Evolutionary conservation across 768 basidiomycete genomes (phyloP).

Genomic region (Amanita rimosa): DNA sequence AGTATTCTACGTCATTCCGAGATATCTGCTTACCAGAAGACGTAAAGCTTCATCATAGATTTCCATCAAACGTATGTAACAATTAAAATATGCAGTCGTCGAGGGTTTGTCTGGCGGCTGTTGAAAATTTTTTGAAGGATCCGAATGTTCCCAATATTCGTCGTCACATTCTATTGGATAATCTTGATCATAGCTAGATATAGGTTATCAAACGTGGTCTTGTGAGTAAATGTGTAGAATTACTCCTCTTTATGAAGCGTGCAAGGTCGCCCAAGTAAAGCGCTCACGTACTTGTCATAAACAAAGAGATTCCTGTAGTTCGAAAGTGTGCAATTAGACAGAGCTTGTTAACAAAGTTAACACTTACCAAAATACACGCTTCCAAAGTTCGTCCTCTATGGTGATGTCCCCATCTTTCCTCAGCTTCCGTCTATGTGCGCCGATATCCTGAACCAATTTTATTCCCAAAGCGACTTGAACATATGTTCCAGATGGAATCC

Average conservation of each 20-base stretch:
- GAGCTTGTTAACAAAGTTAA: neutral
- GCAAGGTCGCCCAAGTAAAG: conserved; percentile 55
- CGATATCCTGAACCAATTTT: conserved; percentile 63
- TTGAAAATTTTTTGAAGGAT: conserved; percentile 39
- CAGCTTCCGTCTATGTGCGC: conserved; percentile 44
- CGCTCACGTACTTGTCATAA: conserved; percentile 35
- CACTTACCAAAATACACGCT: conserved; percentile 49
- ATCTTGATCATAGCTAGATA: conserved; percentile 58
- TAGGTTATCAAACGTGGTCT: neutral
- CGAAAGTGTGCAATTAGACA: neutral
- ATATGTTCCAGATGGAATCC: conserved; percentile 47
- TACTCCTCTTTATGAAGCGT: conserved; percentile 70
- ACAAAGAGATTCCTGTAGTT: conserved; percentile 33
- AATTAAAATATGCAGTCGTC: conserved; percentile 42
- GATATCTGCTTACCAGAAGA: conserved; percentile 33
- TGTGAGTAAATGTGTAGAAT: conserved; percentile 8
- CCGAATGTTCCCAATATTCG: conserved; percentile 55
- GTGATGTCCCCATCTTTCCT: conserved; percentile 18
- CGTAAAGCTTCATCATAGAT: conserved; percentile 51
- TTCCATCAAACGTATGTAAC: conserved; percentile 43
- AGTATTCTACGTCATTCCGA: neutral
- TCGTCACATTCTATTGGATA: conserved; percentile 52
- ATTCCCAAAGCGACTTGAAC: conserved; percentile 55
- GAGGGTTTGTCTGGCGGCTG: conserved; percentile 55
- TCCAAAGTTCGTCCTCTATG: conserved; percentile 64